Evolutionary conservation across 257 asterid genomes (phyloP).

Genomic region (Knoxia roxburghii): DNA sequence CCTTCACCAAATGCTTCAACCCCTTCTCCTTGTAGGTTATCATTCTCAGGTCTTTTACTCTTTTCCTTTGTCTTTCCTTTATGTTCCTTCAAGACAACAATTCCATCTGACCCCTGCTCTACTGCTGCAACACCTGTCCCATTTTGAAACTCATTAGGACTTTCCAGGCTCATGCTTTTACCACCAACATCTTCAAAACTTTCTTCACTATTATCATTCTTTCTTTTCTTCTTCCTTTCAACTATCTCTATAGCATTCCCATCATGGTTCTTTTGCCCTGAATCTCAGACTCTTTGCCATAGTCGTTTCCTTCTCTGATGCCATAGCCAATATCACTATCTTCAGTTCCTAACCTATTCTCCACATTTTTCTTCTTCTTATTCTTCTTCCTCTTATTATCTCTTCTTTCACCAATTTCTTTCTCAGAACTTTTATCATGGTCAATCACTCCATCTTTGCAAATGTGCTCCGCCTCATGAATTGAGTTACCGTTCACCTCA

Average conservation of each 20-base stretch:
- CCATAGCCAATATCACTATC: neutral
- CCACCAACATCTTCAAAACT: constrained; percentile 3
- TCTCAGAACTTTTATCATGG: neutral
- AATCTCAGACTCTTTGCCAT: neutral
- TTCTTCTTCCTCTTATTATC: constrained; percentile 5
- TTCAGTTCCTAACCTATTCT: neutral
- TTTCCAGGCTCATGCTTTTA: neutral
- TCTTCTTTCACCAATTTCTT: neutral
- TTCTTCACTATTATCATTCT: neutral
- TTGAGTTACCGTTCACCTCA: neutral
- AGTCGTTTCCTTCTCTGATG: neutral
- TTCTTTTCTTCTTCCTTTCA: constrained; percentile 14
- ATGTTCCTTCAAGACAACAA: neutral
- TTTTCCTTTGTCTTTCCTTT: constrained; percentile 13
- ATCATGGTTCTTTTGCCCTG: neutral
- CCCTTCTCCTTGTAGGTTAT: neutral
- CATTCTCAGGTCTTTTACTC: neutral
- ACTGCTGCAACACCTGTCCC: neutral
- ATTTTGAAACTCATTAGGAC: neutral
- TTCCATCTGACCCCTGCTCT: neutral
- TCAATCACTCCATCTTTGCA: neutral
- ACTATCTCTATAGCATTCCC: constrained; percentile 5
- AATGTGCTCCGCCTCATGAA: neutral
- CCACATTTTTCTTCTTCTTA: constrained; percentile 1
- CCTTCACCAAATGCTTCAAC: constrained; percentile 1